Conservation (phyloP, 805 yeast species). For the Vanderwaltozyma yarrowii region DNA sequence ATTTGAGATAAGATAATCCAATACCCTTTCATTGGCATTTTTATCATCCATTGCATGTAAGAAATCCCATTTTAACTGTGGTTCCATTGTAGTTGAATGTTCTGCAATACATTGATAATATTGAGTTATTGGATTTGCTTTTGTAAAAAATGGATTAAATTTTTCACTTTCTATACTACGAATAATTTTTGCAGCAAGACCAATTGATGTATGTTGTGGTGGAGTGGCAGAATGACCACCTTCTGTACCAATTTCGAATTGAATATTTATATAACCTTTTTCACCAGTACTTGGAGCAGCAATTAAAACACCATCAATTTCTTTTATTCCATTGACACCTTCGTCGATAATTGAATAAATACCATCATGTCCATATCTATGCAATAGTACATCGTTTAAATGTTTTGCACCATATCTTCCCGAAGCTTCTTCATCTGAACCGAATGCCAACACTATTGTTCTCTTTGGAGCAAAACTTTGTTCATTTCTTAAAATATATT, state of each 20-base stretch:
- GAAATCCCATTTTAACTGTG: conserved; percentile 16
- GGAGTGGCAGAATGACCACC: conserved; percentile 80
- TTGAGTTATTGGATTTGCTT: conserved; percentile 49
- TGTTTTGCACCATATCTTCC: conserved; percentile 53
- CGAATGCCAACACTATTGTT: conserved; percentile 54
- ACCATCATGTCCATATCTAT: conserved; percentile 50
- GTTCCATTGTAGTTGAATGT: conserved; percentile 25
- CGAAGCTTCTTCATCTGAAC: conserved; percentile 73
- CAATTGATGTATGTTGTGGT: conserved; percentile 73
- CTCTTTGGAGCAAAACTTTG: conserved; percentile 48
- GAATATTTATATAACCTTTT: conserved; percentile 48
- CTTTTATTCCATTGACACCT: conserved; percentile 33
- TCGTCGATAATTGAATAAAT: conserved; percentile 64
- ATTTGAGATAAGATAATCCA: conserved; percentile 3
- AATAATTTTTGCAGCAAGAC: conserved; percentile 53
- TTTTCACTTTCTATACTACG: conserved; percentile 47
- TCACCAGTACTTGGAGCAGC: conserved; percentile 51
- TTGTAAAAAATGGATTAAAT: conserved; percentile 27
- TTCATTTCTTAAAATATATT: conserved; percentile 38
- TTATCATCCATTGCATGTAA: conserved; percentile 30
- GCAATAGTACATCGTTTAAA: conserved; percentile 36
- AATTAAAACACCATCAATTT: conserved; percentile 38
- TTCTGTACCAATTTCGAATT: conserved; percentile 42
- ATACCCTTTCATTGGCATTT: not conserved
- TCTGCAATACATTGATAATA: conserved; percentile 54